These are phyloP conservation scores for Curvularia verruculosa DNA, from an alignment of 2,329 filamentous ascomycete species.

Conservation along the genomic window DNA sequence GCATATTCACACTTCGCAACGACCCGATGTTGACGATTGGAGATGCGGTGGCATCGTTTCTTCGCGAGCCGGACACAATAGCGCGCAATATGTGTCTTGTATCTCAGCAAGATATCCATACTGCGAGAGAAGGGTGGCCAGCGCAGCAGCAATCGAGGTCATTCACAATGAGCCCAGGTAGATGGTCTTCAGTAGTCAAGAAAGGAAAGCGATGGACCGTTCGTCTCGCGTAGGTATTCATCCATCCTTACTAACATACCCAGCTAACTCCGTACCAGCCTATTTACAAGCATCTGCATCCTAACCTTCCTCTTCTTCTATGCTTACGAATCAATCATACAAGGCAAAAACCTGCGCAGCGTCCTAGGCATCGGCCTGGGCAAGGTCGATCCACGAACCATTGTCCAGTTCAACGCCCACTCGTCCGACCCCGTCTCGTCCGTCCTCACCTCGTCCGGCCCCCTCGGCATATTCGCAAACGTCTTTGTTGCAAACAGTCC, in stretches of 20 bases:
- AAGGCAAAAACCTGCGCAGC: background rate
- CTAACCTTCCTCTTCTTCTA: conserved; percentile 1
- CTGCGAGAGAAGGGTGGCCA: background rate
- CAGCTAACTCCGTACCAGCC: background rate
- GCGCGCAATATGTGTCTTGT: conserved; percentile 24
- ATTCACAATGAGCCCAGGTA: background rate
- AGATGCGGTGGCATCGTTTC: conserved; percentile 31
- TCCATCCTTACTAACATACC: background rate
- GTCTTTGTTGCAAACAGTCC: conserved; percentile 53
- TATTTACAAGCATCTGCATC: background rate
- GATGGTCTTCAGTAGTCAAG: background rate
- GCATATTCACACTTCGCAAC: conserved; percentile 17
- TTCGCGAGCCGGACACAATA: conserved; percentile 15
- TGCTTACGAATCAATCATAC: background rate
- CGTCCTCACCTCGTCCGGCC: background rate
- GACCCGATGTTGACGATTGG: conserved; percentile 5
- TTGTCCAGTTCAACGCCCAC: conserved; percentile 1
- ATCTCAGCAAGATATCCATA: conserved; percentile 10
- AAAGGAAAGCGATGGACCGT: background rate
- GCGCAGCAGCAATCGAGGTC: background rate
- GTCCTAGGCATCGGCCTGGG: conserved; percentile 15
- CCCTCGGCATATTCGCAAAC: conserved; percentile 2
- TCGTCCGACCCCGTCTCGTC: no score
- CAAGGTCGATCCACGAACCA: conserved; percentile 17
- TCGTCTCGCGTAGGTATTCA: background rate